Evolutionary conservation across 1,284 basidiomycete species (phyloP).

Genomic region (Puccinia novopanici): DNA sequence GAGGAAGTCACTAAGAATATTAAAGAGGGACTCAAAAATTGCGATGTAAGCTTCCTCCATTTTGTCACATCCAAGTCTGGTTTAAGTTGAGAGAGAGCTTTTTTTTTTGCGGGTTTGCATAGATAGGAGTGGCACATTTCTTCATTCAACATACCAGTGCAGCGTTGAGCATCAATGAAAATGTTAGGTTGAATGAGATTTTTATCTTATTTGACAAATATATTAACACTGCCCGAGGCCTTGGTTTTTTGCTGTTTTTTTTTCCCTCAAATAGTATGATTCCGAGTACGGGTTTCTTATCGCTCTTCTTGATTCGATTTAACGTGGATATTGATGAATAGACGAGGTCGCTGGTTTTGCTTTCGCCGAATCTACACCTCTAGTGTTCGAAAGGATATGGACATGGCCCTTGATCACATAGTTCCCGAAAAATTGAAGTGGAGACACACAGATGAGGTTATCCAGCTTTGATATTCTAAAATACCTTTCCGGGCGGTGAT

Average conservation of each 20-base stretch:
- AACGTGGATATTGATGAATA: not conserved
- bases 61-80: not conserved
- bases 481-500: not conserved
- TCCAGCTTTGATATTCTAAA: not conserved
- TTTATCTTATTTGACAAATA: not conserved
- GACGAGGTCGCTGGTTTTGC: not conserved
- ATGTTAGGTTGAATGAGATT: conserved; percentile 49
- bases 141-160: conserved; percentile 60
- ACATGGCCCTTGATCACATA: conserved; percentile 58
- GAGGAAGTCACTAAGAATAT: conserved; percentile 45
- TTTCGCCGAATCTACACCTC: not conserved
- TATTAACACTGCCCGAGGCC: no score
- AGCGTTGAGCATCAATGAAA: conserved; percentile 58
- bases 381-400: conserved; percentile 58
- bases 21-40: conserved; percentile 48
- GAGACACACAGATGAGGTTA: conserved; percentile 56
- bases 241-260: not conserved
- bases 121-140: conserved; percentile 52
- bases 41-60: conserved; percentile 29
- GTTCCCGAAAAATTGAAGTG: conserved; percentile 58
- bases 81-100: not conserved
- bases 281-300: conserved; percentile 28
- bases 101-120: not conserved
- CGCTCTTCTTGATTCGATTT: not conserved
- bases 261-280: conserved; percentile 36